Evolutionary conservation across 805 yeast species (phyloP).

Genomic region (Ogataea glucozyma): DNA sequence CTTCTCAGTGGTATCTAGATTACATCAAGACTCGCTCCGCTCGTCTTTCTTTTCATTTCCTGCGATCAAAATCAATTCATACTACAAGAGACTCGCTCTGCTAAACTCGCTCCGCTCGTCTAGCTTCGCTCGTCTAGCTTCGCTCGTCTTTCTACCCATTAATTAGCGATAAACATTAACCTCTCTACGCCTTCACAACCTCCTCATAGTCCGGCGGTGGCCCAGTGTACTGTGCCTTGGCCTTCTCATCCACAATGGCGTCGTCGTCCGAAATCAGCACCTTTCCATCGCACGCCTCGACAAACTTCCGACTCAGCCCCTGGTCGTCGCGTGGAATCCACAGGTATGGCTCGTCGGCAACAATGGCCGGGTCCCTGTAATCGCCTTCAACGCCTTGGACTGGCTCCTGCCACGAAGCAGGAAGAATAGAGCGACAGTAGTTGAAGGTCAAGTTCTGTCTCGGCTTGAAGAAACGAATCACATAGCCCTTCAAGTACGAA

Average conservation of each 20-base stretch:
- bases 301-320: slow-evolving; percentile 65
- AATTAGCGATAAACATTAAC: slow-evolving; percentile 3
- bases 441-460: slow-evolving; percentile 42
- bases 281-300: slow-evolving; percentile 53
- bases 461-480: slow-evolving; percentile 45
- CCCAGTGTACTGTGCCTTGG: slow-evolving; percentile 52
- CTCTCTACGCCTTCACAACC: slow-evolving; percentile 30
- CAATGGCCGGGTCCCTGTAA: slow-evolving; percentile 58
- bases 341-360: slow-evolving; percentile 57
- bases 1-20: too few relatives aligned
- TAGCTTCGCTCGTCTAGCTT: not conserved
- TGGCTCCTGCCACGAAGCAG: slow-evolving; percentile 32
- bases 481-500: slow-evolving; percentile 11
- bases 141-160: not conserved
- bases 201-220: slow-evolving; percentile 72
- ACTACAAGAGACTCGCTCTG: not conserved
- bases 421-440: slow-evolving; percentile 43
- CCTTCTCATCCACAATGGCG: slow-evolving; percentile 61
- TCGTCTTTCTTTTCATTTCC: too few relatives aligned
- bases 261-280: slow-evolving; percentile 58
- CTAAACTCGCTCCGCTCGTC: not conserved
- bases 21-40: not conserved
- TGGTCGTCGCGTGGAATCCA: slow-evolving; percentile 72
- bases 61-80: not conserved
- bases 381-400: slow-evolving; percentile 8